Conservation (phyloP, 108 stramenopile genomes). For the Pseudonitzschia delicatissima region DNA sequence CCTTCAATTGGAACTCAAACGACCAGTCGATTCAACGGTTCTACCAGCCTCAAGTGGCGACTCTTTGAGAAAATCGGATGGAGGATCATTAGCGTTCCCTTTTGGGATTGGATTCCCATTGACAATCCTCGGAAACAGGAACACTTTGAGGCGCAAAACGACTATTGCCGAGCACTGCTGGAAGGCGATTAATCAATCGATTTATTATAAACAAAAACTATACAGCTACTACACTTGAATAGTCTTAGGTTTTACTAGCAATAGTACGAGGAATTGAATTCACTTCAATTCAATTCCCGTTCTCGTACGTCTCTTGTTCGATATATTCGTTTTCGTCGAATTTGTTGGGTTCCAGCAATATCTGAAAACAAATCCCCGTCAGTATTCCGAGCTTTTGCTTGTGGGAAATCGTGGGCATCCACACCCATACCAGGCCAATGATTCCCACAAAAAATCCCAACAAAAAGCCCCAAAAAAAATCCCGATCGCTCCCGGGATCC, state of each 20-base stretch:
- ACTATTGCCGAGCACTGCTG: conserved; percentile 12
- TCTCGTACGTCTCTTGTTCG: neutral
- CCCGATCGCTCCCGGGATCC: conserved; percentile 69
- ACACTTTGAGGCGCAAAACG: conserved; percentile 1
- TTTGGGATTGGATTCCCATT: conserved; percentile 67
- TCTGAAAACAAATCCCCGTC: conserved; percentile 76
- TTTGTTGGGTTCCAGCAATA: conserved; percentile 18
- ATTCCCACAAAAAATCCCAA: conserved; percentile 91
- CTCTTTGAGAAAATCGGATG: conserved; percentile 65
- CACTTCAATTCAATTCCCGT: neutral
- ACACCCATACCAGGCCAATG: conserved; percentile 91
- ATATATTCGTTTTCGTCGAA: neutral
- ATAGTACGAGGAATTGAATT: neutral
- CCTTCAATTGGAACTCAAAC: conserved; percentile 33
- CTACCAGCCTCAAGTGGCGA: conserved; percentile 65
- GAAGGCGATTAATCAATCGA: no score
- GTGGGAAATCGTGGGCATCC: conserved; percentile 89
- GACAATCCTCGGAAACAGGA: neutral
- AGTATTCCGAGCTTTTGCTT: conserved; percentile 91
- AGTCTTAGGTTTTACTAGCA: no score
- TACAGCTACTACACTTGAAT: no score
- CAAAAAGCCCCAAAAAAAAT: conserved; percentile 91
- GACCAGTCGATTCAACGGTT: conserved; percentile 62
- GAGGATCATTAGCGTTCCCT: conserved; percentile 74
- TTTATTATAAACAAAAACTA: no score